A percentile compares a stretch with the other conserved stretches of the same genome.
phyloP scores from a whole-genome alignment of 2,329 filamentous ascomycete genomes.

The Arthrobotrys musiformis region DNA sequence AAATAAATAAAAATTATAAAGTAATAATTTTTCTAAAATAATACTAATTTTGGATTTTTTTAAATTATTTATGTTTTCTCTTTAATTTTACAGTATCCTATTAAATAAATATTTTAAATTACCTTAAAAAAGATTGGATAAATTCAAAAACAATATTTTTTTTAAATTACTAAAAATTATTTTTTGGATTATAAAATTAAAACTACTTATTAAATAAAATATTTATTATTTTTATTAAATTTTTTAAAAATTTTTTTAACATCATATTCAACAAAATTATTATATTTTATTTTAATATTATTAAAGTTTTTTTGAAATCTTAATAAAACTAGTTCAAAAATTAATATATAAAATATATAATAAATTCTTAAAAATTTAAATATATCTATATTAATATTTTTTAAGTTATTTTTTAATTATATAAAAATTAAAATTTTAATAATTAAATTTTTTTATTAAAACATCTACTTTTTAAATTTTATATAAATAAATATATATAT shows the following conservation, averaged over 20 bases:
- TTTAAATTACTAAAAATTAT: not conserved
- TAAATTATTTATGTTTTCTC: not conserved
- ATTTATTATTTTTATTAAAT: constrained; percentile 17
- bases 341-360: not conserved
- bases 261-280: not conserved
- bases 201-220: not conserved
- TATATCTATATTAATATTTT: constrained; percentile 28
- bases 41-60: not conserved
- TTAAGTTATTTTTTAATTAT: not conserved
- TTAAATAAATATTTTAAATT: constrained; percentile 1
- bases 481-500: not conserved
- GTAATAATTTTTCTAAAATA: not conserved
- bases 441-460: not conserved
- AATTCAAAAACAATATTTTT: not conserved
- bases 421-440: constrained; percentile 10
- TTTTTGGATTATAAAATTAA: not conserved
- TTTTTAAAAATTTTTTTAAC: not conserved
- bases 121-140: not conserved
- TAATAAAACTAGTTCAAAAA: not conserved
- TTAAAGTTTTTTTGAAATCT: not conserved
- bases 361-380: constrained; percentile 3
- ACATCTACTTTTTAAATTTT: not conserved
- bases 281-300: not conserved
- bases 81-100: not conserved
- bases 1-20: too few species aligned